Percentiles rank a stretch among this genome's conserved stretches.
Conservation (phyloP, 331 rosid species). For the Ulmus americana region DNA sequence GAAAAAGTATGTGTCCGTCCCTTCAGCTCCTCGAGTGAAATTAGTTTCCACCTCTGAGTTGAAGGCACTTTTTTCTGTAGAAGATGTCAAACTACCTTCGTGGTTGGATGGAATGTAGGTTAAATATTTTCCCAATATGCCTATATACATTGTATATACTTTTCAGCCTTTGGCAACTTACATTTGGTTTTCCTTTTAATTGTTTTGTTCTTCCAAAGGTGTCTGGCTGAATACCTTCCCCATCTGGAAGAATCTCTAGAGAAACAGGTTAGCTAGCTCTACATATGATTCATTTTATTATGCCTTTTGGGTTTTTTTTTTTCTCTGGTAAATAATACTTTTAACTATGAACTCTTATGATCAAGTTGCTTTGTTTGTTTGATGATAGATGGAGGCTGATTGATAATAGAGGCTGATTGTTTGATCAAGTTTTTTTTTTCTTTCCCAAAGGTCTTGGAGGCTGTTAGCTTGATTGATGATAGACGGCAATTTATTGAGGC, state of each 20-base stretch:
- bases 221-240: conserved; percentile 91
- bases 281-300: conserved; percentile 10
- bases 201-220: conserved; percentile 44
- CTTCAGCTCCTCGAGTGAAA: conserved; percentile 84
- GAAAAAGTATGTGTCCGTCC: conserved; percentile 51
- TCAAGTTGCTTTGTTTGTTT: background rate
- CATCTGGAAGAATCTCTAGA: conserved; percentile 81
- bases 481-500: conserved; percentile 85
- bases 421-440: background rate
- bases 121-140: background rate
- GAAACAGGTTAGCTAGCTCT: conserved; percentile 69
- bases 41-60: conserved; percentile 64
- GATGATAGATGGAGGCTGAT: background rate
- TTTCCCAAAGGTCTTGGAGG: conserved; percentile 56
- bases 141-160: background rate
- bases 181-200: conserved; percentile 3
- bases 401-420: too few relatives aligned
- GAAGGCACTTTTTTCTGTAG: conserved; percentile 70
- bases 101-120: conserved; percentile 91
- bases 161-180: background rate
- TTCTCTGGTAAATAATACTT: background rate
- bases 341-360: background rate
- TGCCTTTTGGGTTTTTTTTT: conserved; percentile 14
- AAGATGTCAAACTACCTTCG: conserved; percentile 80
- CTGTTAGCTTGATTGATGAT: conserved; percentile 63